These are phyloP conservation scores for Lithospermum erythrorhizon DNA, from an alignment of 257 asterid species.

Conservation along the genomic window DNA sequence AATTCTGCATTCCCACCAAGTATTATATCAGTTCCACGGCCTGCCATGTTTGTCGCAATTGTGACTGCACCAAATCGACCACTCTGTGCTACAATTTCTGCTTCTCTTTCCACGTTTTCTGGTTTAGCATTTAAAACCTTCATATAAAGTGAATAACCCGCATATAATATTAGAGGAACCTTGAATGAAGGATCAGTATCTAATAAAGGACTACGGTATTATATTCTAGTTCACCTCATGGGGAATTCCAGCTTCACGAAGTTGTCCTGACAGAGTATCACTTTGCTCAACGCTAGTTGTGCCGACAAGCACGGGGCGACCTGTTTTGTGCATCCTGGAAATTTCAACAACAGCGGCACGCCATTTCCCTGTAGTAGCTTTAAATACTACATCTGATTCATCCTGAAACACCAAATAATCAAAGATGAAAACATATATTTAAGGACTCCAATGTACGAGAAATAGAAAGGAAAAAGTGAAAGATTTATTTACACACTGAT, in stretches of 20 bases:
- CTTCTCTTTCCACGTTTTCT: slow-evolving; percentile 99
- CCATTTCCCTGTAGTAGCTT: slow-evolving; percentile 91
- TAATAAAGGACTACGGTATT: neutral
- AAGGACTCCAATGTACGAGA: neutral
- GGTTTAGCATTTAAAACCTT: slow-evolving; percentile 99
- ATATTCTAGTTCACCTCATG: slow-evolving; percentile 62
- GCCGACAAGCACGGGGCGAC: slow-evolving; percentile 96
- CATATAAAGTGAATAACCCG: neutral
- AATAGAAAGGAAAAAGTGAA: neutral
- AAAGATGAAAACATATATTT: neutral
- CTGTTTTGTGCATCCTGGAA: slow-evolving; percentile 92
- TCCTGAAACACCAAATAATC: slow-evolving; percentile 36
- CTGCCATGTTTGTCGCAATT: slow-evolving; percentile 99
- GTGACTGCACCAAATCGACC: slow-evolving; percentile 98
- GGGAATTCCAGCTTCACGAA: slow-evolving; percentile 72
- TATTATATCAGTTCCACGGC: slow-evolving; percentile 98
- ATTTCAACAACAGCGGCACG: slow-evolving; percentile 93
- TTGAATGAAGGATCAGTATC: neutral
- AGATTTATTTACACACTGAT: neutral
- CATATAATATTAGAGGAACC: slow-evolving; percentile 5
- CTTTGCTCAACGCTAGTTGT: slow-evolving; percentile 99
- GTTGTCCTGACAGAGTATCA: slow-evolving; percentile 78
- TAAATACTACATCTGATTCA: slow-evolving; percentile 94
- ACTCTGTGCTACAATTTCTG: slow-evolving; percentile 99
- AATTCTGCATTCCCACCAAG: slow-evolving; percentile 99